Percentiles rank a stretch among this genome's conserved stretches.
These are phyloP conservation scores for Umbellularia californica DNA, from an alignment of 164 flowering plant species.

Conservation along the genomic window DNA sequence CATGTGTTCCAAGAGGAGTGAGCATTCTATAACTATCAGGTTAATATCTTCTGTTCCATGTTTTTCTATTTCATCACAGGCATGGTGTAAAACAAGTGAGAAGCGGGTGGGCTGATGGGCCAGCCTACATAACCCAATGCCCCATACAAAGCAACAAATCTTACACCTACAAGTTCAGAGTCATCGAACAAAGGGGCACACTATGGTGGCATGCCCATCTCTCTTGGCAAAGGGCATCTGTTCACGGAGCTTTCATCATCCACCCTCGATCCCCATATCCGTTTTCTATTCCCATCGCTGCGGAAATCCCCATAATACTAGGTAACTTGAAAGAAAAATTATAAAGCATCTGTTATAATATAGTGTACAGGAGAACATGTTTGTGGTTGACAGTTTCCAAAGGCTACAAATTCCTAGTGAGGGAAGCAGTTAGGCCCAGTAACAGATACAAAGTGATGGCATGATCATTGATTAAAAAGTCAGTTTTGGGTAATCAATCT, in stretches of 20 bases:
- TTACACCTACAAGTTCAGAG: constrained; percentile 51
- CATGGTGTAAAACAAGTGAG: constrained; percentile 51
- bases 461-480: too few relatives aligned
- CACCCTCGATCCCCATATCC: constrained; percentile 52
- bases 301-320: constrained; percentile 42
- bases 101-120: constrained; percentile 63
- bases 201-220: constrained; percentile 64
- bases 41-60: too few relatives aligned
- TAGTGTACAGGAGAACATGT: not conserved
- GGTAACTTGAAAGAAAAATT: not conserved
- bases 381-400: too few relatives aligned
- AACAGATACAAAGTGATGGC: too few relatives aligned
- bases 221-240: constrained; percentile 54
- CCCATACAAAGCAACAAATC: constrained; percentile 41
- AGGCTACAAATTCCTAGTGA: too few relatives aligned
- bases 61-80: constrained; percentile 18
- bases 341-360: not conserved
- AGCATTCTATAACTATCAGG: too few relatives aligned
- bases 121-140: constrained; percentile 60
- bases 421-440: too few relatives aligned
- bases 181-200: constrained; percentile 44
- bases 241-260: constrained; percentile 58
- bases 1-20: too few relatives aligned
- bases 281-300: constrained; percentile 28
- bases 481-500: too few relatives aligned